A percentile compares a stretch with the other conserved stretches of the same genome.
Conservation (phyloP, 2,329 filamentous ascomycete genomes). For the Xylariaceae sp. region DNA sequence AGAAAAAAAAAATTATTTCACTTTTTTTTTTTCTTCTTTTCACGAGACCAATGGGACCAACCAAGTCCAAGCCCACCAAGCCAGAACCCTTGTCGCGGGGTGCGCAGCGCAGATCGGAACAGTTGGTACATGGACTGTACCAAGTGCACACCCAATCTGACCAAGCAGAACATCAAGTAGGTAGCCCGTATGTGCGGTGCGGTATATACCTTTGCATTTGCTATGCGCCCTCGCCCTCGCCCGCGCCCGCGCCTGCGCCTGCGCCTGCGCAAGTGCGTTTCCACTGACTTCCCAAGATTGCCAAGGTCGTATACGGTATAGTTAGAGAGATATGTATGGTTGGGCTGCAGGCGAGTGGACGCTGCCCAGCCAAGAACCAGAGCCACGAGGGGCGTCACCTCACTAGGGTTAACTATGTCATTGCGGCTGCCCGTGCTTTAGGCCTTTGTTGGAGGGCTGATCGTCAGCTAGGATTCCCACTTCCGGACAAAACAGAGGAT, state of each 20-base stretch:
- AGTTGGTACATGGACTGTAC: background rate
- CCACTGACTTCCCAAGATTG: constrained; percentile 8
- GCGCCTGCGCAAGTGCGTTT: background rate
- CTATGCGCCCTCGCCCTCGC: background rate
- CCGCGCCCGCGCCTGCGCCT: background rate
- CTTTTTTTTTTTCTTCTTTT: constrained; percentile 8
- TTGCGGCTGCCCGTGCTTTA: background rate
- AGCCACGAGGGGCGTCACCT: constrained; percentile 22
- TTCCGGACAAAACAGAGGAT: constrained; percentile 1
- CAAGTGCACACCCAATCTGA: background rate
- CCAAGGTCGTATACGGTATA: background rate
- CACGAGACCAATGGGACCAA: constrained; percentile 16
- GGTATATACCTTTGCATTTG: background rate
- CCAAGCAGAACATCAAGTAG: background rate
- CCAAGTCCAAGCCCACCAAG: background rate
- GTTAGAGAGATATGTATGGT: constrained; percentile 15
- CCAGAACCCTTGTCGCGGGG: constrained; percentile 33
- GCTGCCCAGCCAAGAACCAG: constrained; percentile 28
- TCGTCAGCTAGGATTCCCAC: constrained; percentile 12
- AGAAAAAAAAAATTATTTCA: constrained; percentile 47
- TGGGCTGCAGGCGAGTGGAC: constrained; percentile 31
- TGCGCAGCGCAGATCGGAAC: background rate
- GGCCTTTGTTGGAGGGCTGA: constrained; percentile 10
- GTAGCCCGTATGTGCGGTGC: background rate
- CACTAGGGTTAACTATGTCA: constrained; percentile 7